Evolutionary conservation across 2,329 filamentous ascomycete genomes (phyloP), one percentile per base, ranked within the genome.

Genomic region (Lecanicillium sp.): DNA sequence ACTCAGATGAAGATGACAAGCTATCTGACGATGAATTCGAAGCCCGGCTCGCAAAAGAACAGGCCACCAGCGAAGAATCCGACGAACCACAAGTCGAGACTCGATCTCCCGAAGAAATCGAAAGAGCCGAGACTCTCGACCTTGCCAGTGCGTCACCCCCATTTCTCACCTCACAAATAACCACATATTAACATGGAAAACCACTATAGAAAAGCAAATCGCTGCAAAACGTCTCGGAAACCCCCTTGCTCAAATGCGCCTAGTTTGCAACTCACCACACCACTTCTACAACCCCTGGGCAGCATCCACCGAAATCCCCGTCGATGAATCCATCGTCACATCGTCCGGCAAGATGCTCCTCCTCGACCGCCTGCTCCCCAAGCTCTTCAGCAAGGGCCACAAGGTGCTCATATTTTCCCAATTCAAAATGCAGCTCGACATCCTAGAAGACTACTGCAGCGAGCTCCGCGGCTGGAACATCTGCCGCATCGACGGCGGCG

Each of bases 341-440:
- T 78, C 85, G 0, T 95, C 88, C 0, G 92, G 92, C 12, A 98
- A 98, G 58, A 95, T 98, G 87, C 75, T 95, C 3, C 74, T 98
- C 1, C 75, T 98, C 0, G 92, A 98, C 56, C 79, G 87, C 0
- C 71, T 98, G 0, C 73, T 98, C 0, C 84, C 85, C 0, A 71
- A 71, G 2, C 71, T 98, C 0, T 82, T 98, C 42, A 48, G 66
- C 0, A 71, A 76, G 1, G 82, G 76, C 4, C 89, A 95, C 64
- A 96, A 96, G 54, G 83, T 96, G 19, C 75, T 98, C 33, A 87
- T 98, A 37, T 98, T 98, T 60, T 94, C 86, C 0, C 92, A 98
- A 54, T 98, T 98, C 65, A 94, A 89, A 42, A 94, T 83, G 0
- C 89, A 95, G 46, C 76, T 98, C 0, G 88, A 96, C 52, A 83